Percentiles rank a stretch among this genome's conserved stretches.
These are phyloP conservation scores for Cercospora berteroae DNA, from an alignment of 2,329 filamentous ascomycete genomes.

Conservation along the genomic window DNA sequence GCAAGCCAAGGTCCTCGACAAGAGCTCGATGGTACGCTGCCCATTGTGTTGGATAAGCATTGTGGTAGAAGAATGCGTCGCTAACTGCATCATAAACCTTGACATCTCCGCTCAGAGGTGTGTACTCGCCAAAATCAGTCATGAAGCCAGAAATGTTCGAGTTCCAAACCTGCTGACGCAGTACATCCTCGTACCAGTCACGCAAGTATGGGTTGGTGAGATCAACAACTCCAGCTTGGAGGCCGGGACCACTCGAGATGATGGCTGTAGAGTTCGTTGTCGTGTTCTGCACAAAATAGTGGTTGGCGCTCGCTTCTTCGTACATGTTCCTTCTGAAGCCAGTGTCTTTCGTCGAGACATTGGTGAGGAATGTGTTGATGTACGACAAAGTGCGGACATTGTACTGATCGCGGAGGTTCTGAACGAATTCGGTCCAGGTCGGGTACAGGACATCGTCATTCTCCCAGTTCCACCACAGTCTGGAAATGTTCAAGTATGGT, in stretches of 20 bases:
- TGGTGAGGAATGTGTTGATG: constrained; percentile 40
- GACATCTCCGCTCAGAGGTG: constrained; percentile 32
- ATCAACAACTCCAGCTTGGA: constrained; percentile 41
- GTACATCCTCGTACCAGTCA: constrained; percentile 38
- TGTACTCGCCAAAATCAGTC: constrained; percentile 42
- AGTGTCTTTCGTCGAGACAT: constrained; percentile 38
- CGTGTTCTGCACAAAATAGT: constrained; percentile 39
- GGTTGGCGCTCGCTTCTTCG: constrained; percentile 34
- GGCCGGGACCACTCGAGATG: constrained; percentile 40
- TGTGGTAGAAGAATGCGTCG: constrained; percentile 39
- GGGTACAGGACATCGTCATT: constrained; percentile 39
- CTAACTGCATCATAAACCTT: constrained; percentile 33
- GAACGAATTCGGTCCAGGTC: constrained; percentile 39
- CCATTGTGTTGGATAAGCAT: constrained; percentile 40
- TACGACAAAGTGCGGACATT: constrained; percentile 38
- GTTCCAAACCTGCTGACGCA: constrained; percentile 38
- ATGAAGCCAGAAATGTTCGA: constrained; percentile 40
- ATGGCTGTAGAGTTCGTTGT: constrained; percentile 37
- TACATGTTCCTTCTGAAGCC: constrained; percentile 38
- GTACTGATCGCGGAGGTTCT: constrained; percentile 35
- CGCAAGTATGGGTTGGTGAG: constrained; percentile 38
- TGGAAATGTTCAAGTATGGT: constrained; percentile 38
- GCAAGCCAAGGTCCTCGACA: constrained; percentile 31
- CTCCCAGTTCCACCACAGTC: constrained; percentile 45
- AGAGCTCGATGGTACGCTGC: constrained; percentile 36